Evolutionary conservation across 108 stramenopile species (phyloP).

Genomic region (Nannochloropsis granulata): DNA sequence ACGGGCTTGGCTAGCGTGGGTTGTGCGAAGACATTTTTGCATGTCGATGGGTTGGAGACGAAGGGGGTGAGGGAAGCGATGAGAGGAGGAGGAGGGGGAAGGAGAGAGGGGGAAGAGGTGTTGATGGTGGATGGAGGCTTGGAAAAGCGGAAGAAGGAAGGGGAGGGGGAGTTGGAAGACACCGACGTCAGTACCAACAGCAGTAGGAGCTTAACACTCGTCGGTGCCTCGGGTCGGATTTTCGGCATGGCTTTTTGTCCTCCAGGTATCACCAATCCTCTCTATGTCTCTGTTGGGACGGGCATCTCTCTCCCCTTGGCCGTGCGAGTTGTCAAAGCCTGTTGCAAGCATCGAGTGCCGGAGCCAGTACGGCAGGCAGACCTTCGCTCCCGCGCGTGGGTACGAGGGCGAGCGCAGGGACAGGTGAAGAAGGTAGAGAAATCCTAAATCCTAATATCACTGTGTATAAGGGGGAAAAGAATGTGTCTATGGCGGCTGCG

Average conservation of each 20-base stretch:
- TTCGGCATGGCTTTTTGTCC: neutral
- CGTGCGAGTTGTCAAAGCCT: neutral
- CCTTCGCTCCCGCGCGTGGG: neutral
- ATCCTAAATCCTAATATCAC: too few relatives aligned
- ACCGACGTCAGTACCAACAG: neutral
- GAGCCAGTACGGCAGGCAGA: conserved; percentile 14
- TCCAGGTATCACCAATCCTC: neutral
- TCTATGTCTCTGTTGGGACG: neutral
- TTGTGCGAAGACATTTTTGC: neutral
- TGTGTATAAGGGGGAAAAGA: too few relatives aligned
- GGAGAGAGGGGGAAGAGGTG: neutral
- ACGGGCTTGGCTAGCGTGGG: neutral
- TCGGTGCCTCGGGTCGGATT: neutral
- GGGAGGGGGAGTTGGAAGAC: neutral
- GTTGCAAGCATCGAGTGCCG: neutral
- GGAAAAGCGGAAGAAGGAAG: neutral
- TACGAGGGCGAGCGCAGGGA: neutral
- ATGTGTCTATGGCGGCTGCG: too few relatives aligned
- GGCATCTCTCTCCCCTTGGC: neutral
- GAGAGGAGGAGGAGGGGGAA: neutral
- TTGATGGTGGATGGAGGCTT: too few relatives aligned
- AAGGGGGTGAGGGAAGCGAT: neutral
- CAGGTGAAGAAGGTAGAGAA: neutral
- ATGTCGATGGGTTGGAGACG: neutral
- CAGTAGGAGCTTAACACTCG: neutral